Evolutionary conservation across 495 filamentous ascomycete genomes (phyloP).

Genomic region (Hypoxylon crocopeplum): DNA sequence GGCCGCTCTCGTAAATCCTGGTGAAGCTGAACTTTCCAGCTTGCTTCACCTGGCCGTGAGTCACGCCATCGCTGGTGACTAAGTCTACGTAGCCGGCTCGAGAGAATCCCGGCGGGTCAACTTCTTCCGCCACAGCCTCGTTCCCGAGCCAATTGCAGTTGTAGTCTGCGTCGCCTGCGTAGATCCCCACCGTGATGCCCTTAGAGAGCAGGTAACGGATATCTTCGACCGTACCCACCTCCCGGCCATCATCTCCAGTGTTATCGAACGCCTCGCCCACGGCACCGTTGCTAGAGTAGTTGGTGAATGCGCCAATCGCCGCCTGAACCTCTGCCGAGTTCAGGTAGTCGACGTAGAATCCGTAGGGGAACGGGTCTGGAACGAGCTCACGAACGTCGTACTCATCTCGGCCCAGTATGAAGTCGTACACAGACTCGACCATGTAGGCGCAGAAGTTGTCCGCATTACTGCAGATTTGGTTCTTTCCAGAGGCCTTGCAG

Average conservation of each 20-base stretch:
- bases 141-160: slow-evolving; percentile 68
- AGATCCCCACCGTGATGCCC: slow-evolving; percentile 61
- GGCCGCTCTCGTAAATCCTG: slow-evolving; percentile 68
- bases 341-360: slow-evolving; percentile 65
- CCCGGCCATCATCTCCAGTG: slow-evolving; percentile 65
- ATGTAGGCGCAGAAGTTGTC: slow-evolving; percentile 62
- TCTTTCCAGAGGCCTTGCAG: slow-evolving; percentile 47
- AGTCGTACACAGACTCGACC: slow-evolving; percentile 61
- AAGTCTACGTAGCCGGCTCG: slow-evolving; percentile 62
- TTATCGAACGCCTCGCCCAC: slow-evolving; percentile 58
- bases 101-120: slow-evolving; percentile 54
- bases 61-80: slow-evolving; percentile 59
- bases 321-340: slow-evolving; percentile 62
- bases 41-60: slow-evolving; percentile 70
- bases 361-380: slow-evolving; percentile 67
- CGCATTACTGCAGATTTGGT: slow-evolving; percentile 42
- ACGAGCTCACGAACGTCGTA: slow-evolving; percentile 66
- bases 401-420: slow-evolving; percentile 60
- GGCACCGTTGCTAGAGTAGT: slow-evolving; percentile 59
- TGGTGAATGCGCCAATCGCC: slow-evolving; percentile 65
- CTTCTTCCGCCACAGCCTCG: slow-evolving; percentile 56
- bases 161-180: slow-evolving; percentile 69
- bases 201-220: slow-evolving; percentile 57
- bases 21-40: slow-evolving; percentile 68
- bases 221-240: slow-evolving; percentile 57